phyloP scores from a whole-genome alignment of 805 yeast genomes.

The Yamadazyma akitaensis region DNA sequence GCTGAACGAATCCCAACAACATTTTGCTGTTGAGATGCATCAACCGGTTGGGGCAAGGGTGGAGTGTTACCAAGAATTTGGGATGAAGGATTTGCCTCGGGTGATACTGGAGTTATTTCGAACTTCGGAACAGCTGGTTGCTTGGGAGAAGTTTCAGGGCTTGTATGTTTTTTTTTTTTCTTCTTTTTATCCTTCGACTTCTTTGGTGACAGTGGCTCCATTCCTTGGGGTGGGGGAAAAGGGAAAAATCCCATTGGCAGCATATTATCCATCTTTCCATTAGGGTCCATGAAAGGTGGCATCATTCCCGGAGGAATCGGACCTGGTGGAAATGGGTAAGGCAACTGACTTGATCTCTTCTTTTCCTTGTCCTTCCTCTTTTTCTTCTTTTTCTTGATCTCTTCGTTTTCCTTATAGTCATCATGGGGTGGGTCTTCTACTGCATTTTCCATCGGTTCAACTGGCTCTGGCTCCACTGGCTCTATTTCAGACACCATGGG shows the following conservation, averaged over 20 bases:
- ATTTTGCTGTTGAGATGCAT: background rate
- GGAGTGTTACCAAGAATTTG: constrained; percentile 2
- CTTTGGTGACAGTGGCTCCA: constrained; percentile 12
- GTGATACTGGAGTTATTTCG: constrained; percentile 9
- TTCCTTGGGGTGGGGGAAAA: constrained; percentile 16
- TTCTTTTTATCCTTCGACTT: constrained; percentile 17
- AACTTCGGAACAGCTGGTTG: constrained; percentile 10
- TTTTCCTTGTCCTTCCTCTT: constrained; percentile 12
- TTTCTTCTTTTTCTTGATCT: constrained; percentile 15
- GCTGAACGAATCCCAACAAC: background rate
- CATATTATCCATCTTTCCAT: constrained; percentile 6
- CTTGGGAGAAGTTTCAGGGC: constrained; percentile 11
- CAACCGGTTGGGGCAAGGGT: background rate
- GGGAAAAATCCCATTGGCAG: constrained; percentile 14
- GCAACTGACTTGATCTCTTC: constrained; percentile 7
- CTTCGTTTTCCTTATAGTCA: constrained; percentile 14
- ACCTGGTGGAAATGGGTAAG: constrained; percentile 13
- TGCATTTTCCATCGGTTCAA: background rate
- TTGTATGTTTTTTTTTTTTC: constrained; percentile 17
- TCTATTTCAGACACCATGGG: background rate
- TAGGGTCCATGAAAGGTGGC: constrained; percentile 10
- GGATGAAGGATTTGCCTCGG: background rate
- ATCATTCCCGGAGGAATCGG: constrained; percentile 15
- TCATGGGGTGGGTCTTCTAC: background rate
- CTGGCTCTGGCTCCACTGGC: background rate